Percentiles rank a stretch among this genome's conserved stretches.
These are phyloP conservation scores for Phytophthora ohioensis DNA, from an alignment of 352 stramenopile species.

Conservation along the genomic window DNA sequence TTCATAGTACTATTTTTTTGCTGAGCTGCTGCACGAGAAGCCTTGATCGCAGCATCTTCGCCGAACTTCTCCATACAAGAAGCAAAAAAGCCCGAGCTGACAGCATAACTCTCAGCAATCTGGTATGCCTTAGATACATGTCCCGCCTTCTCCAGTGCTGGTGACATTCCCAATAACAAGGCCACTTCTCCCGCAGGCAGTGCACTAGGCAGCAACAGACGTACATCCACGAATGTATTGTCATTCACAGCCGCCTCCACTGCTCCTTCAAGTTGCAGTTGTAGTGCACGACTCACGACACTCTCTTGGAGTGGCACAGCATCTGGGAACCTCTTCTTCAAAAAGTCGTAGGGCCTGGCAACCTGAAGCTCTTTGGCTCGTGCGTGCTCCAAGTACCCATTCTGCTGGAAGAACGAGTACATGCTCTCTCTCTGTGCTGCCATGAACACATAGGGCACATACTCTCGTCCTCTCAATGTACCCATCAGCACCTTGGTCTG, in stretches of 20 bases:
- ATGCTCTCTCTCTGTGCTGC: conserved; percentile 76
- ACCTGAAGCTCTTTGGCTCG: conserved; percentile 71
- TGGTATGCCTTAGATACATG: conserved; percentile 48
- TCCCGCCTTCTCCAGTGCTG: conserved; percentile 39
- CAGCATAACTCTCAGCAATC: conserved; percentile 66
- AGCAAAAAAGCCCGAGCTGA: conserved; percentile 68
- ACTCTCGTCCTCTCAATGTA: conserved; percentile 72
- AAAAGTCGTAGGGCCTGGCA: conserved; percentile 72
- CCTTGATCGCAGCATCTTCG: conserved; percentile 58
- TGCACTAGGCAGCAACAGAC: conserved; percentile 67
- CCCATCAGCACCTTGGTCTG: conserved; percentile 64
- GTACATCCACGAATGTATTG: conserved; percentile 66
- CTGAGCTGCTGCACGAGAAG: conserved; percentile 42
- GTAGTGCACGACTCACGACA: conserved; percentile 68
- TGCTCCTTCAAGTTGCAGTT: conserved; percentile 74
- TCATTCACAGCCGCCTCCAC: conserved; percentile 82
- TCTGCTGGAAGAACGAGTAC: conserved; percentile 90
- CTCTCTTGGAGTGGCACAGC: conserved; percentile 69
- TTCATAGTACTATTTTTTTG: conserved; percentile 35
- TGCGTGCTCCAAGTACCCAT: conserved; percentile 76
- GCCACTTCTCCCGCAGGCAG: conserved; percentile 53
- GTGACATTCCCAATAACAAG: conserved; percentile 60
- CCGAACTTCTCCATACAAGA: conserved; percentile 55
- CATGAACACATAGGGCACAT: conserved; percentile 83
- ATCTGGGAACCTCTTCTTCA: conserved; percentile 76